These are phyloP conservation scores for Cryphonectria parasitica DNA, from an alignment of 2,329 filamentous ascomycete genomes.

Conservation along the genomic window DNA sequence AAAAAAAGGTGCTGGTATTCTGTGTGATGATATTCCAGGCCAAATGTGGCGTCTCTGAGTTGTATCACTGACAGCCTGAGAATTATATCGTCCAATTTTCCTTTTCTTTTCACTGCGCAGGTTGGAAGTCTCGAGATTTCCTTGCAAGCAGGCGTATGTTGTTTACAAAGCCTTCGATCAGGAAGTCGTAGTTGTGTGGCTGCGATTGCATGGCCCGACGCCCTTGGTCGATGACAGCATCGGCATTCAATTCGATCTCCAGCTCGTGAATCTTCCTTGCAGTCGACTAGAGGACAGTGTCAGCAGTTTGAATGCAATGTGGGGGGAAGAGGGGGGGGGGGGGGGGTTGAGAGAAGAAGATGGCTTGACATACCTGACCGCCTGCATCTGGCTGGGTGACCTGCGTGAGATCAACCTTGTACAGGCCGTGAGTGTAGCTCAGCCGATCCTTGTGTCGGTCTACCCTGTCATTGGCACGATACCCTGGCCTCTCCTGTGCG, in stretches of 20 bases:
- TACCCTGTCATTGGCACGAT: conserved; percentile 44
- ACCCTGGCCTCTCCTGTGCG: conserved; percentile 36
- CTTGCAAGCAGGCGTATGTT: conserved; percentile 67
- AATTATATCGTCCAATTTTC: too few relatives aligned
- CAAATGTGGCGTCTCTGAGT: background rate
- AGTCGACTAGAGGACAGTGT: conserved; percentile 39
- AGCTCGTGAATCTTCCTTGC: conserved; percentile 75
- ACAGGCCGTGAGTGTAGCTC: conserved; percentile 85
- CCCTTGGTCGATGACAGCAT: conserved; percentile 68
- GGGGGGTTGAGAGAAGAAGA: too few relatives aligned
- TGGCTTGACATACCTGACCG: conserved; percentile 40
- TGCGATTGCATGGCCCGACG: conserved; percentile 54
- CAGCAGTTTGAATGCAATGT: conserved; percentile 23
- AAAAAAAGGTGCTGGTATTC: background rate
- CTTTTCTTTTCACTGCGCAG: background rate
- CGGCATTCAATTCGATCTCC: conserved; percentile 74
- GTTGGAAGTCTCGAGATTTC: conserved; percentile 36
- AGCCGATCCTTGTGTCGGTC: conserved; percentile 87
- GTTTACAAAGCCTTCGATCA: conserved; percentile 76
- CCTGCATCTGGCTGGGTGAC: conserved; percentile 60
- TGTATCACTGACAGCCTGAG: background rate
- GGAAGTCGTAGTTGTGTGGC: conserved; percentile 64
- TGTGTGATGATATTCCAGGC: background rate
- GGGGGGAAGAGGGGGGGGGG: background rate
- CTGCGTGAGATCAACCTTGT: conserved; percentile 91